Conservation (phyloP, 495 filamentous ascomycete genomes). For the Hypoxylon trugodes region DNA sequence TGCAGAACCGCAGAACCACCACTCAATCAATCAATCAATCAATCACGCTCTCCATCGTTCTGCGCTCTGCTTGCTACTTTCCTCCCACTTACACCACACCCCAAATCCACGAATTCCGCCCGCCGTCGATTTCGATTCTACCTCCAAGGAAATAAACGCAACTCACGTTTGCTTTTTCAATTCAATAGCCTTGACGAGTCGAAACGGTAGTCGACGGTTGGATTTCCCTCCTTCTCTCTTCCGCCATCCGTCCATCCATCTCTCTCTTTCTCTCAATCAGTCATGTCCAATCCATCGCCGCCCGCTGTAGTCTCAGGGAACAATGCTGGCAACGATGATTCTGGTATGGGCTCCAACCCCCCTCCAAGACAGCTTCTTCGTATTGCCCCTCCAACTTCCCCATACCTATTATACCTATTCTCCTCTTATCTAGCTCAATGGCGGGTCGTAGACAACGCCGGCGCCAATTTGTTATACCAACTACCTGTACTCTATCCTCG, state of each 20-base stretch:
- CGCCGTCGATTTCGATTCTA: conserved; percentile 39
- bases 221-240: conserved; percentile 14
- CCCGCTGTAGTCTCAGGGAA: conserved; percentile 42
- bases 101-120: conserved; percentile 29
- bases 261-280: conserved; percentile 28
- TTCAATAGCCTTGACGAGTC: conserved; percentile 22
- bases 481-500: background rate
- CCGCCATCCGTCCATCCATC: background rate
- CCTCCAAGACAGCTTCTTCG: conserved; percentile 8
- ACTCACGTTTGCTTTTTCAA: conserved; percentile 27
- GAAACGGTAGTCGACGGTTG: conserved; percentile 37
- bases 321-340: conserved; percentile 48
- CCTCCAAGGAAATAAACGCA: conserved; percentile 7
- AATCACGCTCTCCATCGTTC: too few species aligned
- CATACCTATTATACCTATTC: too few species aligned
- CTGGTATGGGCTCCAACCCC: conserved; percentile 36
- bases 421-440: conserved; percentile 33
- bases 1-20: conserved; percentile 19
- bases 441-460: conserved; percentile 7
- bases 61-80: conserved; percentile 21
- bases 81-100: conserved; percentile 34
- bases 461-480: conserved; percentile 10
- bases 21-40: conserved; percentile 29
- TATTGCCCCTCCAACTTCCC: conserved; percentile 32
- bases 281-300: conserved; percentile 47